Evolutionary conservation across 2,329 filamentous ascomycete genomes (phyloP), one percentile per base, ranked within the genome.

Genomic region (Fusarium poae): DNA sequence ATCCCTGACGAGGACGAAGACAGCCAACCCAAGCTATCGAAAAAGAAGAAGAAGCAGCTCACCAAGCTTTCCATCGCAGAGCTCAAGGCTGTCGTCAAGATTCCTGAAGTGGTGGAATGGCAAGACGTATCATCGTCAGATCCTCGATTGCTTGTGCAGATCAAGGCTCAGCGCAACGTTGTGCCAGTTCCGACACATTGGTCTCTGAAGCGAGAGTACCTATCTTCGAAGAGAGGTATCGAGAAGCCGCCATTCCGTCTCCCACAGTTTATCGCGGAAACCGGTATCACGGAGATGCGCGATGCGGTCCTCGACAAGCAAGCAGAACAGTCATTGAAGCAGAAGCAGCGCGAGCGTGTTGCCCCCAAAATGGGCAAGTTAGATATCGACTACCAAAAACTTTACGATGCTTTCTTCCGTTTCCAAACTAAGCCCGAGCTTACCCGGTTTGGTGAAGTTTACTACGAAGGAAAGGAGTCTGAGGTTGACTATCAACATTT

Each of bases 381-480:
- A 51, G 96, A 99, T 78, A 98, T 99, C 72, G 96, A 99, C 80
- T 99, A 99, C 79, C 93, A 97, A 77, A 97, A 96, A 79, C 89
- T 98, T 56, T 98, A 98, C 81, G 96, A 98, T 77, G 96, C 96
- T 6, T 99, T 99, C 84, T 99, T 99, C 84, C 89, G 94, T 62
- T 97, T 97, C 77, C 96, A 99, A 82, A 97, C 93, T 40, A 99
- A 99, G 81, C 96, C 96, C 0, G 90, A 94, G 72, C 83, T 99
- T 67, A 98, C 96, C 32, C 88, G 94, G 43, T 99, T 97, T 74
- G 96, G 96, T 40, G 96, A 99, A 79, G 94, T 99, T n/a, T 99
- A 99, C 80, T 98, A 98, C 78, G 96, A 99, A 80, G 96, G 96
- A 77, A 99, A 99, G 79, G 96, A 99, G 78, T 96, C 93, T 76